Evolutionary conservation across 345 rosid genomes (phyloP).

Genomic region (Eucalyptus coolabah): DNA sequence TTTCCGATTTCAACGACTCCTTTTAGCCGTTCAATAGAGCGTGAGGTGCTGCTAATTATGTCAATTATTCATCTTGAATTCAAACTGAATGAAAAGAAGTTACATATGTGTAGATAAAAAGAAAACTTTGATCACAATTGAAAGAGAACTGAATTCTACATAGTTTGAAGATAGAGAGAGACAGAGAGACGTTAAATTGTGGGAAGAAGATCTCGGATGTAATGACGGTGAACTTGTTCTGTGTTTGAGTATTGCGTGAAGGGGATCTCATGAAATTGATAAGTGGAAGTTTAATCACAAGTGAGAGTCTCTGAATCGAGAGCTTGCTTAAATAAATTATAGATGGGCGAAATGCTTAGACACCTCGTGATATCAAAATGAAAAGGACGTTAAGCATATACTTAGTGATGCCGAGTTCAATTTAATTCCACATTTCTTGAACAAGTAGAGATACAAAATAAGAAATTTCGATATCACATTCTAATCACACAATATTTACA

Average conservation of each 20-base stretch:
- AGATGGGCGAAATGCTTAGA: neutral
- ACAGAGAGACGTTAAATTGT: too few species aligned
- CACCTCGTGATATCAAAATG: neutral
- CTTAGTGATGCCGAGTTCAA: neutral
- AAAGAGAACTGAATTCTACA: neutral
- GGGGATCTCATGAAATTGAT: neutral
- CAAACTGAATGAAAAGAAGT: neutral
- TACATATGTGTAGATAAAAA: neutral
- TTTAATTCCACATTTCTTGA: neutral
- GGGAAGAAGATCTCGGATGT: neutral
- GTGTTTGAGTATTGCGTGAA: neutral
- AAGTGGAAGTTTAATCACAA: too few species aligned
- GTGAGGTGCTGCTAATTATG: neutral
- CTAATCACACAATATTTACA: neutral
- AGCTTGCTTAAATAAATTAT: neutral
- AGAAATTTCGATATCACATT: neutral
- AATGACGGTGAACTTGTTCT: neutral
- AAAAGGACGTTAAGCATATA: neutral
- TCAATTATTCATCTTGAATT: neutral
- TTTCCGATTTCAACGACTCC: neutral
- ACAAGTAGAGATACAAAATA: neutral
- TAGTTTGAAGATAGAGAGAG: too few species aligned
- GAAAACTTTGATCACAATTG: neutral
- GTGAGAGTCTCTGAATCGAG: neutral
- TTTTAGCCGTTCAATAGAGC: neutral